Evolutionary conservation across 352 stramenopile genomes (phyloP).

Genomic region (Globisporangium perplexum): DNA sequence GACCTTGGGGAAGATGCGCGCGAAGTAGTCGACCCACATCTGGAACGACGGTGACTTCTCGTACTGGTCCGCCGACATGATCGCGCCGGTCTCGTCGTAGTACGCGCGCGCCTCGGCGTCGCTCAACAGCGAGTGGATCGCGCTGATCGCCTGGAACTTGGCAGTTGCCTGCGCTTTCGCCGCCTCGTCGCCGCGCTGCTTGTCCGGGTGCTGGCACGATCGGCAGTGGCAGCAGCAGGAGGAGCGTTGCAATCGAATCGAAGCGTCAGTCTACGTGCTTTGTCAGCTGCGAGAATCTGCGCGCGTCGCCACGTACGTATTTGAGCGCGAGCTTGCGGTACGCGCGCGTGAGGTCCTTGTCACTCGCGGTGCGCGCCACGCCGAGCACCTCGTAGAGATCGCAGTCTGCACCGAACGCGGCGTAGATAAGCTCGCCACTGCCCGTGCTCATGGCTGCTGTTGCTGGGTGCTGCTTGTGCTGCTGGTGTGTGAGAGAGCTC

Average conservation of each 20-base stretch:
- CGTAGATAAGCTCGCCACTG: slow-evolving; percentile 41
- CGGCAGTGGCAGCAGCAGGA: background rate
- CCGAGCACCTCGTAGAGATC: slow-evolving; percentile 79
- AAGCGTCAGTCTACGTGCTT: background rate
- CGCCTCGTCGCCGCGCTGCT: slow-evolving; percentile 71
- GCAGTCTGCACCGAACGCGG: slow-evolving; percentile 52
- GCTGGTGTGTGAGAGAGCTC: background rate
- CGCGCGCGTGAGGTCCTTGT: slow-evolving; percentile 69
- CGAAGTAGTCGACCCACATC: slow-evolving; percentile 87
- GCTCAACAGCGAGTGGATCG: slow-evolving; percentile 82
- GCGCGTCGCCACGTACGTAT: slow-evolving; percentile 31
- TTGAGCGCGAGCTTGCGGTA: slow-evolving; percentile 70
- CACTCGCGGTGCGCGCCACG: slow-evolving; percentile 38
- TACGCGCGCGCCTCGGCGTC: slow-evolving; percentile 60
- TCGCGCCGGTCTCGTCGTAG: slow-evolving; percentile 85
- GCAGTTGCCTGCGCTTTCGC: slow-evolving; percentile 44
- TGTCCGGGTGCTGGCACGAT: slow-evolving; percentile 79
- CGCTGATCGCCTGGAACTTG: slow-evolving; percentile 86
- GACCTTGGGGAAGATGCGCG: slow-evolving; percentile 84
- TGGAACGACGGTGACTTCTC: slow-evolving; percentile 50
- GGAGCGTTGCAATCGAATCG: slow-evolving; percentile 9
- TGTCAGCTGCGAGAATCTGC: background rate
- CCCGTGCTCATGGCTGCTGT: slow-evolving; percentile 11
- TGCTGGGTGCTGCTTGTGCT: background rate
- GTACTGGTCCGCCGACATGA: slow-evolving; percentile 39